Base-by-base conservation (phyloP, 306 rosid genomes). In the Vicia sativa region DNA sequence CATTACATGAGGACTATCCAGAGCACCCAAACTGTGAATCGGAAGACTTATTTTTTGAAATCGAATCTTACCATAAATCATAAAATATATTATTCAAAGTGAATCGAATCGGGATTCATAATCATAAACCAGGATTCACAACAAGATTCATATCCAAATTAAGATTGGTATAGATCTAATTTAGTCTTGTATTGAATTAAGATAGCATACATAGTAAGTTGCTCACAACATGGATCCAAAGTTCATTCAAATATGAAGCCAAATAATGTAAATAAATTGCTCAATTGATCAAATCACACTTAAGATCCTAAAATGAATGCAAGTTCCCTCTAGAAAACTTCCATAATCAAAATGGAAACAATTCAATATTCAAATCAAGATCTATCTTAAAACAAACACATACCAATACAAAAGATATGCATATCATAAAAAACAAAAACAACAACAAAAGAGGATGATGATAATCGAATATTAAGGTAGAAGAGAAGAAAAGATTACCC, bases 401-500 rank as follows among this genome's bases (percentile, higher is more conserved):
- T 74, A 41, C 3, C 43, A 74, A 74, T 74, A 66, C 60, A 55
- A 62, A 12, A 44, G 11, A 72, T 21, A 21, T 21, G n/a, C n/a
- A 21, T 25, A 25, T 25, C 28, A 25, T 25, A 25, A n/a, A n/a
- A n/a, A n/a, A 25, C 28, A 25, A 25, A 1, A 25, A 25, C 28
- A 25, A 55, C 43, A 13, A 44, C 9, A 72, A 0, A 74, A 62
- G 3, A 48, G 12, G 46, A 58, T 61, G 49, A 71, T 72, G 19
- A 45, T 21, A 49, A 77, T 29, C 5, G 10, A 55, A 26, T n/a
- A n/a, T n/a, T n/a, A n/a, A n/a, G n/a, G n/a, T n/a, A n/a, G n/a
- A n/a, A n/a, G n/a, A n/a, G n/a, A 8, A 12, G 0, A 6, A 44
- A n/a, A 1, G 2, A 78, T 88, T 90, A 93, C 99, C 99, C 68